Conservation (phyloP, 2,329 filamentous ascomycete species). For the Talaromyces sp. region DNA sequence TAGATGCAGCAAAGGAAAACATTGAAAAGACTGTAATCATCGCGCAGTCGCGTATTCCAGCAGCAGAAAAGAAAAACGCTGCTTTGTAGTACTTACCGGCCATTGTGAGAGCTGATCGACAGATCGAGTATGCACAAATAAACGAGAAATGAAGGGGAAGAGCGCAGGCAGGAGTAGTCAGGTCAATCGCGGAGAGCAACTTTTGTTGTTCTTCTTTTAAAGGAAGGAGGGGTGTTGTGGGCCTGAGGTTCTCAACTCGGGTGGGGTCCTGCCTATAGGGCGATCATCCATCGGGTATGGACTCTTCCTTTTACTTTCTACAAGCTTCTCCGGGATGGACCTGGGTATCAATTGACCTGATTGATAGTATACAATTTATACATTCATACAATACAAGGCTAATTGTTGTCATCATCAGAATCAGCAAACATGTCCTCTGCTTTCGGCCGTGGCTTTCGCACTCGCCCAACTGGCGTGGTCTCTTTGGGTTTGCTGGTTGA, state of each 20-base stretch:
- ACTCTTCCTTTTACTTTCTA: background rate
- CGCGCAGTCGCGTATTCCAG: background rate
- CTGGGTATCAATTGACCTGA: background rate
- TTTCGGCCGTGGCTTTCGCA: constrained; percentile 63
- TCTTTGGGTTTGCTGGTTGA: constrained; percentile 14
- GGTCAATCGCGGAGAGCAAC: background rate
- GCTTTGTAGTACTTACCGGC: constrained; percentile 2
- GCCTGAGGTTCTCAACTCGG: constrained; percentile 9
- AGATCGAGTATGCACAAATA: constrained; percentile 2
- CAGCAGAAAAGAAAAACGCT: background rate
- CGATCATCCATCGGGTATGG: background rate
- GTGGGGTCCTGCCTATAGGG: constrained; percentile 5
- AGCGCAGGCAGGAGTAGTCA: background rate
- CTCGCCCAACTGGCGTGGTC: constrained; percentile 22
- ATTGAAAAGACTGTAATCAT: background rate
- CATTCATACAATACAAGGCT: background rate
- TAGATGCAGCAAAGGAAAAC: background rate
- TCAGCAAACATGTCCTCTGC: constrained; percentile 88
- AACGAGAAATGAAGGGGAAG: background rate
- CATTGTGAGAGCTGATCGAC: constrained; percentile 13
- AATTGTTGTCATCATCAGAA: constrained; percentile 56
- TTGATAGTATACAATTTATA: background rate
- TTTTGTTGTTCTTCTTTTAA: constrained; percentile 12
- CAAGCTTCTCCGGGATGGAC: background rate
- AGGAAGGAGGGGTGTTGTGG: constrained; percentile 18